Base-by-base conservation (phyloP, 345 rosid genomes). In the Carallia pectinifolia region DNA sequence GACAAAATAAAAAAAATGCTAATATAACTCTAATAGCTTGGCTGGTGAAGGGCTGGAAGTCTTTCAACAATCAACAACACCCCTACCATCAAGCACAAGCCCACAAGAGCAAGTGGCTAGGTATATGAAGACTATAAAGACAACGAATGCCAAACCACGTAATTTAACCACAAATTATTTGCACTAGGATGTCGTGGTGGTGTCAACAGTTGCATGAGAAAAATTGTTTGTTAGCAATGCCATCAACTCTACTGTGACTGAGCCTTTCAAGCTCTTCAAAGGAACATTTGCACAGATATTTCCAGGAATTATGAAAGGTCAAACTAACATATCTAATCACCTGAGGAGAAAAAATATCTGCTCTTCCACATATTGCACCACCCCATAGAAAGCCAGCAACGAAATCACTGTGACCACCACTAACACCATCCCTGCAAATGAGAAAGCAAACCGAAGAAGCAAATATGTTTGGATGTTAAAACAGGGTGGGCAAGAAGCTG, bases 351-450 rank as follows among this genome's bases (percentile, higher is more conserved):
- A 86, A 91, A 65, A 86, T 53, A 78, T 93, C 90, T 1, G 90
- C 89, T 55, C 91, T 85, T 74, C 97, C 98, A 74, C 83, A 88
- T 31, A 94, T 69, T 33, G 97, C 97, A 53, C 96, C 97, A 40
- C 97, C 97, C 69, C 91, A 70, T 59, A 94, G 80, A 78, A 94
- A 94, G 59, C 98, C 96, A 65, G 96, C 93, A n/a, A 83, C 65
- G 84, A 94, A 91, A 74, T 90, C 96, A 77, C 78, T 67, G 39
- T 86, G 78, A 66, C 92, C 90, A n/a, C 85, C 79, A 62, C 82
- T 79, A 65, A 61, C 71, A 50, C 87, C 85, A 44, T 85, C 86
- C 58, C 94, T 86, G 88, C 72, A 77, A 16, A 40, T 7, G 64
- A 62, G 10, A 71, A 10, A 23, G 23, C 6, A 18, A 36, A 50